Percentiles rank a stretch among this genome's conserved stretches.
Conservation (phyloP, 2,329 filamentous ascomycete genomes). For the Elsinoe australis region DNA sequence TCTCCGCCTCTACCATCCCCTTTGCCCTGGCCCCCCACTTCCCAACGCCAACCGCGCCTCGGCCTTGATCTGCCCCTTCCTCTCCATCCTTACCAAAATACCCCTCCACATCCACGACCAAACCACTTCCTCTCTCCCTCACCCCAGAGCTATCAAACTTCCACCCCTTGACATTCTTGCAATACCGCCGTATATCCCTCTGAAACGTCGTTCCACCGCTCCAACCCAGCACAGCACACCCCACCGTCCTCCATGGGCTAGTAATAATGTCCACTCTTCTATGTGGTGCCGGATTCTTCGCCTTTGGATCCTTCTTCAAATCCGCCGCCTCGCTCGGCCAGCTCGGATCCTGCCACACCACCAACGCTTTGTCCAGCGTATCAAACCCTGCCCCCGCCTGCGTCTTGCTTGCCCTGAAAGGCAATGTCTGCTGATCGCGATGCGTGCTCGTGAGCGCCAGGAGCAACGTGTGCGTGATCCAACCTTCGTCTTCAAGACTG, state of each 20-base stretch:
- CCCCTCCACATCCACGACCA: slow-evolving; percentile 68
- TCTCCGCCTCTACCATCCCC: slow-evolving; percentile 66
- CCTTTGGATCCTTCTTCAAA: slow-evolving; percentile 29
- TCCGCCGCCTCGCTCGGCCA: slow-evolving; percentile 36
- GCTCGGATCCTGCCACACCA: slow-evolving; percentile 76
- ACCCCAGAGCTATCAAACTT: slow-evolving; percentile 92
- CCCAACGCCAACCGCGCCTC: slow-evolving; percentile 63
- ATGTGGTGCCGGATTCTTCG: slow-evolving; percentile 65
- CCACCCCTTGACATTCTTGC: slow-evolving; percentile 61
- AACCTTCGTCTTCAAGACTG: slow-evolving; percentile 58
- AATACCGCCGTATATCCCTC: slow-evolving; percentile 73
- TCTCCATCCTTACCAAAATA: slow-evolving; percentile 59
- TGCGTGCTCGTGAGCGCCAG: slow-evolving; percentile 63
- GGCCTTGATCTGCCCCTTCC: slow-evolving; percentile 46
- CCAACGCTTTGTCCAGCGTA: slow-evolving; percentile 80
- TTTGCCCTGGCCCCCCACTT: slow-evolving; percentile 42
- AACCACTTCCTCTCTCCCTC: slow-evolving; percentile 58
- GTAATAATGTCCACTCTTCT: slow-evolving; percentile 88
- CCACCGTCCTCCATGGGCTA: slow-evolving; percentile 77
- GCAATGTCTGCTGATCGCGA: slow-evolving; percentile 59
- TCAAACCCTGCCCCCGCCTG: slow-evolving; percentile 62
- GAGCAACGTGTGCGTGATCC: slow-evolving; percentile 74
- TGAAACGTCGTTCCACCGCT: slow-evolving; percentile 83
- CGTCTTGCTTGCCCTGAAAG: slow-evolving; percentile 39
- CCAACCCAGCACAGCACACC: slow-evolving; percentile 85